phyloP scores from a whole-genome alignment of 2,329 filamentous ascomycete species.

The Emmonsia crescens region DNA sequence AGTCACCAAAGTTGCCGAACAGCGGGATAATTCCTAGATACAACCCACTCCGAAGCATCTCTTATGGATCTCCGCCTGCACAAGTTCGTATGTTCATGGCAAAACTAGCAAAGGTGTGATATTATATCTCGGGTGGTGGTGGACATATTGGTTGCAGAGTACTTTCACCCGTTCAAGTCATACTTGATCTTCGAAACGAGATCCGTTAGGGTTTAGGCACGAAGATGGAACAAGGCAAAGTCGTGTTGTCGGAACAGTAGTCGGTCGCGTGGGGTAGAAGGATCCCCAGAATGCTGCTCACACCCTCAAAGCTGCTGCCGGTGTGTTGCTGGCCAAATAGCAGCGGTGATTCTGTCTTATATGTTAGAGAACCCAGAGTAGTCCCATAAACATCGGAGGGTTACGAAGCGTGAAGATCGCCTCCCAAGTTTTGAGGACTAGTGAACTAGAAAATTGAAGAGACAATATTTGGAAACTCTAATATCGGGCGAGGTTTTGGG shows the following conservation, averaged over 20 bases:
- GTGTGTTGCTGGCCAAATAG: not conserved
- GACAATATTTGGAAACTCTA: not conserved
- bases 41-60: conserved; percentile 33
- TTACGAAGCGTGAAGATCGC: too few relatives aligned
- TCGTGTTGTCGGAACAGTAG: too few relatives aligned
- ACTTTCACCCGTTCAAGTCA: conserved; percentile 32
- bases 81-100: too few relatives aligned
- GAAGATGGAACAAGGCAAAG: too few relatives aligned
- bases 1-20: conserved; percentile 28
- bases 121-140: conserved; percentile 45
- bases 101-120: conserved; percentile 40
- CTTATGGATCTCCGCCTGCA: conserved; percentile 43
- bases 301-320: not conserved
- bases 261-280: not conserved
- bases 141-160: conserved; percentile 39
- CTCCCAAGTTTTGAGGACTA: too few relatives aligned
- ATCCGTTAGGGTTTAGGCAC: not conserved
- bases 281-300: not conserved
- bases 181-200: conserved; percentile 28
- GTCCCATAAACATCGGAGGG: too few relatives aligned
- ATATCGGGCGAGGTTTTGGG: not conserved
- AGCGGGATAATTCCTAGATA: conserved; percentile 28
- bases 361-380: too few relatives aligned
- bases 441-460: too few relatives aligned
- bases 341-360: too few relatives aligned